Evolutionary conservation across 176 grass and related monocot genomes (phyloP), one percentile per base, ranked within the genome.

Genomic region (Carex myosuroides): DNA sequence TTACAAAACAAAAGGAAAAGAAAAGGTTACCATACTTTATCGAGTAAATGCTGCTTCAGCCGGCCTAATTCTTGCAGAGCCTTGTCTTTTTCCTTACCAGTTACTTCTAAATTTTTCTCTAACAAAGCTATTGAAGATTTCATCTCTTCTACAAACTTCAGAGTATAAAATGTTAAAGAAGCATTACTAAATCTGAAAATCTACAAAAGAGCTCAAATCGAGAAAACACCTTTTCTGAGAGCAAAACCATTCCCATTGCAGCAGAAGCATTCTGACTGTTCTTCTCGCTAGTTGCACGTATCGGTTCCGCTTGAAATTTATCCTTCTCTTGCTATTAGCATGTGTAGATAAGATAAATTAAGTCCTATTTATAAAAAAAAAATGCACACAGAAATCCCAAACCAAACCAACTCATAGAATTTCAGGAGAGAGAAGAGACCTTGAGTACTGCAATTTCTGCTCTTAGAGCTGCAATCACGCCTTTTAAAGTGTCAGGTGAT

Each of bases 11-110:
- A 60, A 33, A 18, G 33, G 50, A 77, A 67, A 24, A 84, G 68
- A 64, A 17, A 62, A 62, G 24, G n/a, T 70, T 90, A 84, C 91
- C 87, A 56, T 77, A 77, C 73, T 80, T 99, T 99, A 84, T 96
- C 97, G 57, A 99, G 81, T 78, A 99, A 88, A 86, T 99, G 97
- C 42, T 99, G 91, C 79, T 96, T 99, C 37, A 99, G 84, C 70
- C 97, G 86, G 86, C 85, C 87, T 85, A 94, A 89, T 88, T 96
- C 88, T 85, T 96, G 97, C 79, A 94, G 59, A 85, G 91, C 89
- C 65, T 90, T 94, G 44, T 99, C 97, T 59, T 87, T 92, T 86
- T 92, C 91, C 81, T 74, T 79, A 55, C 44, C 73, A 60, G 88
- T 71, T 20, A 81, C 91, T 70, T 90, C 86, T 68, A 99, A 58